Evolutionary conservation across 2,329 filamentous ascomycete genomes (phyloP).

Genomic region (Sporothrix luriei): DNA sequence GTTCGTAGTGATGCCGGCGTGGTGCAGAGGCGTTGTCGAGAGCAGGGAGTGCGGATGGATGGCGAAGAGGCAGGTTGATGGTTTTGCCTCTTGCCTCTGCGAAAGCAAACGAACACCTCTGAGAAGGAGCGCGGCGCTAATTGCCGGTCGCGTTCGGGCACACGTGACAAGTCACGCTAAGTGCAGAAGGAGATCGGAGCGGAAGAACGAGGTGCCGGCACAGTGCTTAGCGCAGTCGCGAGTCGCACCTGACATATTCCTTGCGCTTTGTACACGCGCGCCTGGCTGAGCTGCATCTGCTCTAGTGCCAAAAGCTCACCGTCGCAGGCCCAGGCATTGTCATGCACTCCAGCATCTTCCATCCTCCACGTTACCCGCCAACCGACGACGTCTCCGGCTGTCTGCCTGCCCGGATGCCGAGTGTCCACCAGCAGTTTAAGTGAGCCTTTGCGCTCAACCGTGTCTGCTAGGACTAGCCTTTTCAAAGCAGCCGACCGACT

Average conservation of each 20-base stretch:
- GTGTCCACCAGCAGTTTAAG: not conserved
- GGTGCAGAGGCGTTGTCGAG: not conserved
- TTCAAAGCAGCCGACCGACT: not conserved
- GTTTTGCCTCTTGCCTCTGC: conserved; percentile 17
- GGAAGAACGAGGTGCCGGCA: conserved; percentile 26
- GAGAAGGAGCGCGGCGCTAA: conserved; percentile 17
- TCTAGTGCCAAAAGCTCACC: conserved; percentile 25
- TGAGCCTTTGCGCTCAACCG: conserved; percentile 10
- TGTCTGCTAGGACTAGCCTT: not conserved
- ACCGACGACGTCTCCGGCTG: not conserved
- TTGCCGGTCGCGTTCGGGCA: not conserved
- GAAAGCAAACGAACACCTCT: conserved; percentile 22
- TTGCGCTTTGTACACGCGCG: not conserved
- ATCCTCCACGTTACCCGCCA: not conserved
- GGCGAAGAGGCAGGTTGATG: not conserved
- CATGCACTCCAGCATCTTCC: not conserved
- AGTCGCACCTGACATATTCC: too few species aligned
- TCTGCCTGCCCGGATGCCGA: not conserved
- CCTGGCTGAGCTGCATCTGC: conserved; percentile 19
- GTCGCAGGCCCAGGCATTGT: not conserved
- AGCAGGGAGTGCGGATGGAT: conserved; percentile 6
- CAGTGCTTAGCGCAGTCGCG: conserved; percentile 1
- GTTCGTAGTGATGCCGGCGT: conserved; percentile 12
- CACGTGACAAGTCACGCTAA: conserved; percentile 21
- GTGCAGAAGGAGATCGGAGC: not conserved